A percentile compares a stretch with the other conserved stretches of the same genome.
phyloP scores from a whole-genome alignment of 176 grass and related monocot genomes.

The Oropetium thomaeum region DNA sequence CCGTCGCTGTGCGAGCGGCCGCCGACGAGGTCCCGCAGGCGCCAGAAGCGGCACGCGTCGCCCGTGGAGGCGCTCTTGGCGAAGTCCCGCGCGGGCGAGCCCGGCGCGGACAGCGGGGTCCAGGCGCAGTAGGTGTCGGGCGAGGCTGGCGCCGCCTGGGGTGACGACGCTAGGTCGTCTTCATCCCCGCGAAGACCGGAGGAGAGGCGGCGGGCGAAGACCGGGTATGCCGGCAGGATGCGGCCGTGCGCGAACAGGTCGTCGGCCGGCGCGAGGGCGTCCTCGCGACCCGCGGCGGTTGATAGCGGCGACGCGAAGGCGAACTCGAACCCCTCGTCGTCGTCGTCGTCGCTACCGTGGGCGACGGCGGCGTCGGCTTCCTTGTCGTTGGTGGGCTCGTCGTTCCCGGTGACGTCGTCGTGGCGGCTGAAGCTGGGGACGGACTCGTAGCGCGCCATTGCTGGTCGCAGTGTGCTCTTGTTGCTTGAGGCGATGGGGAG shows the following conservation, averaged over 20 bases:
- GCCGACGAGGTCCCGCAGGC: constrained; percentile 44
- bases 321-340: constrained; percentile 47
- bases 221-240: constrained; percentile 56
- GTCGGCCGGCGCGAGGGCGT: constrained; percentile 28
- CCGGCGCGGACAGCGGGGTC: constrained; percentile 46
- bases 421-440: constrained; percentile 26
- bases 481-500: background rate
- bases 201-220: constrained; percentile 36
- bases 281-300: background rate
- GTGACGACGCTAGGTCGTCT: background rate
- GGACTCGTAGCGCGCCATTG: constrained; percentile 16
- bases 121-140: constrained; percentile 56
- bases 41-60: constrained; percentile 22
- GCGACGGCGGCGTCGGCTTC: background rate
- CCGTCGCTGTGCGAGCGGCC: constrained; percentile 59
- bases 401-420: too few species aligned
- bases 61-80: constrained; percentile 66
- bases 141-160: constrained; percentile 23
- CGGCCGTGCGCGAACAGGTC: constrained; percentile 69
- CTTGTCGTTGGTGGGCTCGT: background rate
- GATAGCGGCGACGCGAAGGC: constrained; percentile 49
- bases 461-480: background rate
- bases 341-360: background rate
- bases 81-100: constrained; percentile 29
- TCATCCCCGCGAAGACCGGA: background rate